These are phyloP conservation scores for Camelina hispida DNA, from an alignment of 345 rosid species.

Conservation along the genomic window DNA sequence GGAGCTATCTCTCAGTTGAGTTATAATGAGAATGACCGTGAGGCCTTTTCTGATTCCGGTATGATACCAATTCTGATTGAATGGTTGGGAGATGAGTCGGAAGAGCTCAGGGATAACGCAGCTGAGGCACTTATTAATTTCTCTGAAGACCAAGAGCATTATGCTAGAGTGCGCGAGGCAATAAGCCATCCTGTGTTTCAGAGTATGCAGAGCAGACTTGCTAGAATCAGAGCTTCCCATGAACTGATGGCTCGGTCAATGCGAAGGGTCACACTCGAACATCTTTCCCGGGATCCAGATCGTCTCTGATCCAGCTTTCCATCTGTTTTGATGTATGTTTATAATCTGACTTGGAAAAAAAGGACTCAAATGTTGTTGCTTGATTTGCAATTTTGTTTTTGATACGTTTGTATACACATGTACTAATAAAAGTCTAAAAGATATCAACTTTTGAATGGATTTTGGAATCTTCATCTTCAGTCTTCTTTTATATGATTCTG, in stretches of 20 bases:
- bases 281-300: slow-evolving; percentile 47
- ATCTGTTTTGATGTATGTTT: slow-evolving; percentile 30
- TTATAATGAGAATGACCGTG: slow-evolving; percentile 51
- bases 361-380: slow-evolving; percentile 17
- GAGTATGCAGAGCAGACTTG: slow-evolving; percentile 53
- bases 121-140: slow-evolving; percentile 60
- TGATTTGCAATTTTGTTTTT: not conserved
- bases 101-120: slow-evolving; percentile 57
- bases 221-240: slow-evolving; percentile 47
- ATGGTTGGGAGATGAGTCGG: slow-evolving; percentile 52
- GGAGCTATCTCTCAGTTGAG: slow-evolving; percentile 64
- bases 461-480: not conserved
- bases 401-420: slow-evolving; percentile 29
- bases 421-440: slow-evolving; percentile 12
- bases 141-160: slow-evolving; percentile 50
- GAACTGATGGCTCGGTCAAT: slow-evolving; percentile 54
- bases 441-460: slow-evolving; percentile 9
- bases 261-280: slow-evolving; percentile 53
- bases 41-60: slow-evolving; percentile 50
- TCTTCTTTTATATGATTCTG: slow-evolving; percentile 42
- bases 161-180: slow-evolving; percentile 48
- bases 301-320: slow-evolving; percentile 30
- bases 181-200: slow-evolving; percentile 46
- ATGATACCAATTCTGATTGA: slow-evolving; percentile 52
- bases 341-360: slow-evolving; percentile 21